Conservation (phyloP, 2,329 filamentous ascomycete genomes). For the Colletotrichum abscissum region DNA sequence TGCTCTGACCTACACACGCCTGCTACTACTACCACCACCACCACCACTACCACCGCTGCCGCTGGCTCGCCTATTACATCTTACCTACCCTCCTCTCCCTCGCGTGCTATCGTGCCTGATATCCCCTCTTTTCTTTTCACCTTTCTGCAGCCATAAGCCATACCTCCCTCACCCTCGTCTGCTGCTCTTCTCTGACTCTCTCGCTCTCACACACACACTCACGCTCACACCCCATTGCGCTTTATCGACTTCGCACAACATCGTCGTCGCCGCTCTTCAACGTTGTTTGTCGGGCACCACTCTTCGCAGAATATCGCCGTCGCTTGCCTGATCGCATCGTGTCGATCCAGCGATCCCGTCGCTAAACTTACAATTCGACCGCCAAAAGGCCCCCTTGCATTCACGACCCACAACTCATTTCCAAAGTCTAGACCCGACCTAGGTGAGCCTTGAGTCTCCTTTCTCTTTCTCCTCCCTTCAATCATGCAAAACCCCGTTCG, state of each 20-base stretch:
- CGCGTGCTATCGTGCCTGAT: slow-evolving; percentile 31
- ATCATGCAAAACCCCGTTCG: slow-evolving; percentile 30
- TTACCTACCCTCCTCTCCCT: slow-evolving; percentile 35
- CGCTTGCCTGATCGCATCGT: not conserved
- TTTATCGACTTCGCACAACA: not conserved
- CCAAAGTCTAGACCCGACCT: slow-evolving; percentile 34
- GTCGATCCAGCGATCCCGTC: slow-evolving; percentile 20
- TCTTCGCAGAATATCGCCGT: not conserved
- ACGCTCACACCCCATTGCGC: slow-evolving; percentile 2
- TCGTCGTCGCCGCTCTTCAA: not conserved
- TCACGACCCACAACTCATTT: slow-evolving; percentile 38
- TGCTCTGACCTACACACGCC: not conserved
- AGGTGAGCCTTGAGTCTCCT: slow-evolving; percentile 38
- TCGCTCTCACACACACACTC: not conserved
- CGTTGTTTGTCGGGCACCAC: not conserved
- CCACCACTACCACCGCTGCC: slow-evolving; percentile 5
- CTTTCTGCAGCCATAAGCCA: slow-evolving; percentile 25
- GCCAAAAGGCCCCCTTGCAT: slow-evolving; percentile 36
- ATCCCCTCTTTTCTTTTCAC: slow-evolving; percentile 36
- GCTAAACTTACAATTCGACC: slow-evolving; percentile 33
- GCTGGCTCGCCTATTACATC: slow-evolving; percentile 34
- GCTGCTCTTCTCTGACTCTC: not conserved
- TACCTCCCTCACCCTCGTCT: slow-evolving; percentile 8
- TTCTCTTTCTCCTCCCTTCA: slow-evolving; percentile 34
- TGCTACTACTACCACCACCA: not conserved